A percentile compares a stretch with the other conserved stretches of the same genome.
Conservation (phyloP, 1,139 yeast genomes). For the Blastobotrys indianensis region DNA sequence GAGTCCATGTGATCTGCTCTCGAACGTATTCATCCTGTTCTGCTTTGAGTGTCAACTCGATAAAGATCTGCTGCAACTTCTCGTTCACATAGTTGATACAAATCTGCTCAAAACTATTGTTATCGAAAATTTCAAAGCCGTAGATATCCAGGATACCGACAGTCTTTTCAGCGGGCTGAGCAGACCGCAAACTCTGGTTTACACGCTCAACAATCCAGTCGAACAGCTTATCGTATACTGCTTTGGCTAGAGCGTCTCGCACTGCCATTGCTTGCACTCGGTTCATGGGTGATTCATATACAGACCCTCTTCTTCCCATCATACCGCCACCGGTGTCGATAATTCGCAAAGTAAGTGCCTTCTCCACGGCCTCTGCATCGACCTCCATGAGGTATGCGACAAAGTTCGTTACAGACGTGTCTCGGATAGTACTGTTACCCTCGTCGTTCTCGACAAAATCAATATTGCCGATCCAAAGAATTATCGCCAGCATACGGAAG, state of each 20-base stretch:
- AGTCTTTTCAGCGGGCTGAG: constrained; percentile 53
- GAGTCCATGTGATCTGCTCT: constrained; percentile 96
- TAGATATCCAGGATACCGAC: constrained; percentile 96
- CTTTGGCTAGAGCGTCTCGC: constrained; percentile 92
- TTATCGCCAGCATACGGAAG: constrained; percentile 75
- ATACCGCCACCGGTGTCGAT: constrained; percentile 73
- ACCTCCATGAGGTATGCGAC: constrained; percentile 89
- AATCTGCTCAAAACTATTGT: constrained; percentile 92
- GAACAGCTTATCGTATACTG: constrained; percentile 83
- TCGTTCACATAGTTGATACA: constrained; percentile 97
- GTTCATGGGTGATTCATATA: constrained; percentile 91
- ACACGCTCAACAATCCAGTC: constrained; percentile 98
- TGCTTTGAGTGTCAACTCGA: constrained; percentile 88
- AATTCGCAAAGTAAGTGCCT: constrained; percentile 69
- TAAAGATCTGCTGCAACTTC: constrained; percentile 93
- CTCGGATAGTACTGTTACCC: constrained; percentile 78
- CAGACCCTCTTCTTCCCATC: constrained; percentile 71
- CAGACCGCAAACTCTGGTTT: constrained; percentile 58
- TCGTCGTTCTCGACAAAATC: constrained; percentile 75
- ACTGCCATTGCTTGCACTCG: constrained; percentile 91
- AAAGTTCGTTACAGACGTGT: constrained; percentile 83
- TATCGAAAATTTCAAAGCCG: constrained; percentile 96
- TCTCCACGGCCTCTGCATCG: constrained; percentile 58
- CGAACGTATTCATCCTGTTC: constrained; percentile 97
- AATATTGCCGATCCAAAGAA: constrained; percentile 92